Percentiles rank a stretch among this genome's conserved stretches.
Conservation (phyloP, 345 rosid species). For the Eucalyptus regnans region DNA sequence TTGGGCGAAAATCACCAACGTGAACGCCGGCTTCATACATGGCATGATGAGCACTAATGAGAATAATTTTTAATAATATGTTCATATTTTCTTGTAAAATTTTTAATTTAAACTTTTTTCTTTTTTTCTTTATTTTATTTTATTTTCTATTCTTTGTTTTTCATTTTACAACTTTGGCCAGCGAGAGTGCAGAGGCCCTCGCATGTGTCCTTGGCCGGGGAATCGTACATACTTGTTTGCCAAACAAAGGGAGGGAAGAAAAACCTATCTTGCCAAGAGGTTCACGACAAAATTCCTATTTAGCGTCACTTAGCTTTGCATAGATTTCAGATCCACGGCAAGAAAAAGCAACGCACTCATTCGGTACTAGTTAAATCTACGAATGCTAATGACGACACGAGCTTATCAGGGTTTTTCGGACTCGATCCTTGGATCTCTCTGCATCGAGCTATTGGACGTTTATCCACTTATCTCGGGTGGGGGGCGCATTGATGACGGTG, state of each 20-base stretch:
- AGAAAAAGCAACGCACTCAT: background rate
- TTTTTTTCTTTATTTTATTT: too few relatives aligned
- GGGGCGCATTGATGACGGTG: background rate
- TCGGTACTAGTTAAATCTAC: background rate
- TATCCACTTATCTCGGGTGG: background rate
- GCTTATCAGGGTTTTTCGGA: background rate
- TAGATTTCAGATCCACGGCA: background rate
- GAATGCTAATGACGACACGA: background rate
- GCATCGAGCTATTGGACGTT: background rate
- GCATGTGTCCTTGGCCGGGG: background rate
- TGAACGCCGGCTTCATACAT: background rate
- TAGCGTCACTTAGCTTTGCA: background rate
- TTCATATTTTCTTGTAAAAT: too few relatives aligned
- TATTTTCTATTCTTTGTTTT: background rate
- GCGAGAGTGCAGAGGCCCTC: background rate
- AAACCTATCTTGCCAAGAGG: background rate
- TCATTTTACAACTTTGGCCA: background rate
- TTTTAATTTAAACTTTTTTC: too few relatives aligned
- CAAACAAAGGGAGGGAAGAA: background rate
- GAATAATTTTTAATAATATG: accelerated
- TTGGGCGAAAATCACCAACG: too few relatives aligned
- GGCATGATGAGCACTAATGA: accelerated
- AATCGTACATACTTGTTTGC: background rate
- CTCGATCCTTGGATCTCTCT: background rate
- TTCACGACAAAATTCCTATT: background rate